Conservation (phyloP, 495 filamentous ascomycete genomes). For the Acidomyces sp. region DNA sequence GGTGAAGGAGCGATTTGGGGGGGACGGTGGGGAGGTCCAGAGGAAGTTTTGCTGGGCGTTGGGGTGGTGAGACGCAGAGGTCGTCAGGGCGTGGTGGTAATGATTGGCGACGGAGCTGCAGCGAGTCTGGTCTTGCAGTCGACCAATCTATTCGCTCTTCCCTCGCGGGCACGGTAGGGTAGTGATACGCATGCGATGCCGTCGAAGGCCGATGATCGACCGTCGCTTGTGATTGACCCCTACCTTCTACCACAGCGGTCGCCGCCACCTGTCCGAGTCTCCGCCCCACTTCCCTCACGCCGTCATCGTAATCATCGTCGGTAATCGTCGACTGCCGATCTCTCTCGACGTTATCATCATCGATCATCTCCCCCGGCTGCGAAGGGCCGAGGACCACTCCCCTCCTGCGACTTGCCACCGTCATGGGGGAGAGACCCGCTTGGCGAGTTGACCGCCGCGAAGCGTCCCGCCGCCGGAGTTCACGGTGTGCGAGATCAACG, state of each 20-base stretch:
- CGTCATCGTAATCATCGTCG: neutral
- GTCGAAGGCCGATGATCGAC: too few species aligned
- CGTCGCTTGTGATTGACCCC: too few species aligned
- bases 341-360: neutral
- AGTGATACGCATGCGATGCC: conserved; percentile 12
- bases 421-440: conserved; percentile 41
- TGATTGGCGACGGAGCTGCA: too few species aligned
- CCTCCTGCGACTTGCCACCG: conserved; percentile 42
- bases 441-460: conserved; percentile 42
- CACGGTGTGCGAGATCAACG: conserved; percentile 59
- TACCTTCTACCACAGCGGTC: too few species aligned
- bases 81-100: too few species aligned
- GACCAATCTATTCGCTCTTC: conserved; percentile 12
- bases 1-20: conserved; percentile 8
- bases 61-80: too few species aligned
- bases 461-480: conserved; percentile 56
- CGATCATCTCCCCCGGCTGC: conserved; percentile 15
- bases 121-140: too few species aligned
- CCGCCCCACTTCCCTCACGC: conserved; percentile 9
- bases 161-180: conserved; percentile 17
- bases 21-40: neutral
- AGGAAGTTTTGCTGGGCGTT: too few species aligned
- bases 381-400: conserved; percentile 29
- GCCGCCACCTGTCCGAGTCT: too few species aligned
- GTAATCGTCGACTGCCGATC: neutral